Base-by-base conservation (phyloP, 148 eudicot species). In the Polygonum aviculare region DNA sequence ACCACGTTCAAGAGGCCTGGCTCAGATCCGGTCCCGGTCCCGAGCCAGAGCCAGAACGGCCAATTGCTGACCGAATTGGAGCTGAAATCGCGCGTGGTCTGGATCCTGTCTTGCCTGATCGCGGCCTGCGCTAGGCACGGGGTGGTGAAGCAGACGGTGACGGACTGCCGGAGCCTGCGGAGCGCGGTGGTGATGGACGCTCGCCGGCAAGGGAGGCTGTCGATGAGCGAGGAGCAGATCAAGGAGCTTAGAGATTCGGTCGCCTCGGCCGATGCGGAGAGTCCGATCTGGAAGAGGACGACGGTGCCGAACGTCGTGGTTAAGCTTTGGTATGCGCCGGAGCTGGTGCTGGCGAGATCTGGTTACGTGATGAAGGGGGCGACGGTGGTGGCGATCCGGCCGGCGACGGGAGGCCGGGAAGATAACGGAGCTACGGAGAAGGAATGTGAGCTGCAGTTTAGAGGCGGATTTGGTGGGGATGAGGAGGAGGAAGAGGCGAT, bases 331-430 rank as follows among this genome's bases (percentile, higher is more conserved):
- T 83, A 82, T 55, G 84, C 80, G 76, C 84, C 83, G 45, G 86
- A 78, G 74, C 54, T 89, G 85, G 90, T 85, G 62, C 79, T 91
- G 83, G 86, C 85, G 1, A 65, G 52, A 33, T 78, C 72, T 2
- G 93, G 90, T 48, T 44, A 77, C 15, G 88, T 85, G 76, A 78
- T 90, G 86, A 84, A 85, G 69, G 96, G 92, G 39, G 97, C 92
- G 47, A 91, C 93, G 44, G 47, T 91, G 75, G 84, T 88, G 16
- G 86, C 86, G 75, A 83, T 91, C 18, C 77, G 81, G 80, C 89
- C 93, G 2, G 75, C 26, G 5, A 49, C 41, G 10, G 72, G 45
- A 21, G 72, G 72, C 8, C 60, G 22, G 26, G 60, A 54, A 26
- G 69, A 60, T 16, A 35, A 60, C 21, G 41, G 74, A 19, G 74